Evolutionary conservation across 1,139 yeast genomes (phyloP).

Genomic region (Geotrichum restrictum): DNA sequence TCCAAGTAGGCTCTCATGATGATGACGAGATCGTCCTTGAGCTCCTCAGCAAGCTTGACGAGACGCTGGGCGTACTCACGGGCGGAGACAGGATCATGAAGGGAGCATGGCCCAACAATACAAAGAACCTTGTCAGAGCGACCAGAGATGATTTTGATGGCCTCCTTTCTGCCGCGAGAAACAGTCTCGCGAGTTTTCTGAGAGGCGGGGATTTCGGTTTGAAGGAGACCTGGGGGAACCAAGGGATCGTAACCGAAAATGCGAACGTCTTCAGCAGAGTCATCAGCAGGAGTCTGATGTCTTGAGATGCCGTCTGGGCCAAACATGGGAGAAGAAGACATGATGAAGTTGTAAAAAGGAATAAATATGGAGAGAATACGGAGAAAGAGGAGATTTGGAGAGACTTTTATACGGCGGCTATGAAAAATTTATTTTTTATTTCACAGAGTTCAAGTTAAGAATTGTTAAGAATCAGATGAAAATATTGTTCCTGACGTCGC

Average conservation of each 20-base stretch:
- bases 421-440: not conserved
- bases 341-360: conserved; percentile 20
- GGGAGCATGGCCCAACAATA: conserved; percentile 92
- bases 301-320: conserved; percentile 40
- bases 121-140: conserved; percentile 77
- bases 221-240: conserved; percentile 80
- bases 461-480: too few species aligned
- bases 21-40: conserved; percentile 69
- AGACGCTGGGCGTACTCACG: conserved; percentile 77
- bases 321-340: conserved; percentile 52
- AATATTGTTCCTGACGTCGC: too few species aligned
- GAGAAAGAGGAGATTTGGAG: not conserved
- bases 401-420: too few species aligned
- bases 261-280: conserved; percentile 74
- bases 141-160: conserved; percentile 66
- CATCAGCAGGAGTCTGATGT: conserved; percentile 31
- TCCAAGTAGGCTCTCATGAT: conserved; percentile 96
- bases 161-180: conserved; percentile 68
- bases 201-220: conserved; percentile 71
- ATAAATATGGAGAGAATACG: not conserved
- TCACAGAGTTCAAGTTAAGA: too few species aligned
- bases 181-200: conserved; percentile 62
- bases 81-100: conserved; percentile 88
- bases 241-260: conserved; percentile 88
- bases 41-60: conserved; percentile 61